These are phyloP conservation scores for Starmerella cellae DNA, from an alignment of 805 yeast species.

Conservation along the genomic window DNA sequence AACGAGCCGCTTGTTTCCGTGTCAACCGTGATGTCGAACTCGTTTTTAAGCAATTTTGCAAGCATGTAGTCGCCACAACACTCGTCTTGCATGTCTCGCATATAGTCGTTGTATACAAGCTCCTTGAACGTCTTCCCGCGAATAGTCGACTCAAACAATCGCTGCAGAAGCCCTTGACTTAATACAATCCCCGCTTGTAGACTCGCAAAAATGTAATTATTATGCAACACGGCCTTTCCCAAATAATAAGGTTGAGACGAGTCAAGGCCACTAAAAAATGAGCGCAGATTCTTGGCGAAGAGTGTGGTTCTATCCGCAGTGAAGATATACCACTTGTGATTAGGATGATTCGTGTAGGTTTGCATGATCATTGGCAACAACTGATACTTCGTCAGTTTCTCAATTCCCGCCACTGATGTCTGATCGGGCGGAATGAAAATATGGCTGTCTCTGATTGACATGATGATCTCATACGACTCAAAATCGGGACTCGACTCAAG, in stretches of 20 bases:
- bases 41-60: slow-evolving; percentile 16
- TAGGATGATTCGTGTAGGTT: slow-evolving; percentile 18
- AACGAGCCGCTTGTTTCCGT: slow-evolving; percentile 15
- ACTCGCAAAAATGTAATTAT: slow-evolving; percentile 15
- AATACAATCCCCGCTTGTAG: slow-evolving; percentile 21
- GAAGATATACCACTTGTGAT: slow-evolving; percentile 20
- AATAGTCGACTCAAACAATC: slow-evolving; percentile 13
- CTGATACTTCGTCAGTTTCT: slow-evolving; percentile 17
- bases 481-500: slow-evolving; percentile 11
- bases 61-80: slow-evolving; percentile 24
- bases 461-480: slow-evolving; percentile 20
- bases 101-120: slow-evolving; percentile 10
- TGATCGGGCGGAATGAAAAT: slow-evolving; percentile 16
- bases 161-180: slow-evolving; percentile 13
- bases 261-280: slow-evolving; percentile 10
- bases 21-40: slow-evolving; percentile 10
- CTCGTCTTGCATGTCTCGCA: slow-evolving; percentile 12
- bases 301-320: slow-evolving; percentile 15
- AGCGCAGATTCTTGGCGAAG: slow-evolving; percentile 12
- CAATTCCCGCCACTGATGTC: slow-evolving; percentile 13
- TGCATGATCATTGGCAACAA: slow-evolving; percentile 22
- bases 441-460: slow-evolving; percentile 18
- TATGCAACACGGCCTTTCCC: slow-evolving; percentile 16
- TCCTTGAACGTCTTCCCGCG: background rate
- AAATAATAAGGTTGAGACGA: slow-evolving; percentile 15